Percentiles rank a stretch among this genome's conserved stretches.
Conservation (phyloP, 169 alveolate species). For the Perkinsus chesapeaki region DNA sequence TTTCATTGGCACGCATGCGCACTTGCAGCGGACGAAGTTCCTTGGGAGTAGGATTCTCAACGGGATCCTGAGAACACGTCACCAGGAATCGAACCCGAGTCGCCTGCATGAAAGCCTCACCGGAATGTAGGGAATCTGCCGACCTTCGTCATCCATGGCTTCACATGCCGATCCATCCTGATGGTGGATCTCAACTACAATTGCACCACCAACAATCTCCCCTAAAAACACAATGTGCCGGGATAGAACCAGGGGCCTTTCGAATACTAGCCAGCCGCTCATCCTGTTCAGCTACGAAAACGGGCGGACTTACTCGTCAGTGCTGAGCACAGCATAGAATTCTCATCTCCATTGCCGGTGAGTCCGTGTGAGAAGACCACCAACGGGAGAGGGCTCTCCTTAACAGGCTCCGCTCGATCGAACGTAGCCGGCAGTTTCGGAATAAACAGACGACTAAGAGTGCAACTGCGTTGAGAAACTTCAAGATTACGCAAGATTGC, state of each 20-base stretch:
- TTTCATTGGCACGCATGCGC: background rate
- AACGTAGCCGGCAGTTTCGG: background rate
- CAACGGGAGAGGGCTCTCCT: background rate
- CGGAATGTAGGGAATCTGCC: background rate
- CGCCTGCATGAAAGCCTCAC: background rate
- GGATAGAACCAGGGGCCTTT: background rate
- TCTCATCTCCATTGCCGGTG: background rate
- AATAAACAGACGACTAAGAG: background rate
- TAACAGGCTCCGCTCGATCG: background rate
- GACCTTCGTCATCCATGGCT: background rate
- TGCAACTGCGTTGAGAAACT: background rate
- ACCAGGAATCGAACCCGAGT: background rate
- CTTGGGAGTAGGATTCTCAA: background rate
- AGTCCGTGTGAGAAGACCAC: background rate
- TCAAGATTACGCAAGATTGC: background rate
- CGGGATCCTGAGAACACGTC: background rate
- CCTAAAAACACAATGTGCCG: background rate
- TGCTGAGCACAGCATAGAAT: background rate
- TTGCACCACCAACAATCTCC: background rate
- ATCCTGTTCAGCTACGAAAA: background rate
- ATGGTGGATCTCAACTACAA: background rate
- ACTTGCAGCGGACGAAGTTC: background rate
- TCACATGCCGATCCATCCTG: background rate
- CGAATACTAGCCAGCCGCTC: background rate
- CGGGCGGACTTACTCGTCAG: background rate